These are phyloP conservation scores for Chalciporus sphaerocephalus DNA, from an alignment of 768 basidiomycete species.

Conservation along the genomic window DNA sequence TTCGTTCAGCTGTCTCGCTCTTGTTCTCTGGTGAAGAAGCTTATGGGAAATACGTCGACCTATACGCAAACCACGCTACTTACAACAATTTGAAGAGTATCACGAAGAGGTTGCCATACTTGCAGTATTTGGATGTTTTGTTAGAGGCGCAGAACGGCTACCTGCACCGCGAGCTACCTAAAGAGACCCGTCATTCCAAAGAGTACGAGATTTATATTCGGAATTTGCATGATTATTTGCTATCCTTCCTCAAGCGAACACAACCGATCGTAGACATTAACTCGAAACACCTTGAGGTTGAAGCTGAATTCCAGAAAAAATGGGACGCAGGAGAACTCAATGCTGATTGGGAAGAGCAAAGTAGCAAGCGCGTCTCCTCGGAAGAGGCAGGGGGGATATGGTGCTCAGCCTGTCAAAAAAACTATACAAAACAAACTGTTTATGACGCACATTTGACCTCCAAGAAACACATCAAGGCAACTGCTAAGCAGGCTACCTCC, in stretches of 20 bases:
- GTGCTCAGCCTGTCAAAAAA: conserved; percentile 92
- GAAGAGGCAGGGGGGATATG: conserved; percentile 72
- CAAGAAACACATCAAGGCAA: conserved; percentile 92
- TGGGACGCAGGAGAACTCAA: conserved; percentile 78
- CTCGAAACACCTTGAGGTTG: conserved; percentile 57
- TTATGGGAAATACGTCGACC: conserved; percentile 91
- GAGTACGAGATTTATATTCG: conserved; percentile 88
- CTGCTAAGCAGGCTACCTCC: conserved; percentile 62
- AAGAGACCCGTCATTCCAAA: conserved; percentile 61
- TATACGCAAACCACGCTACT: conserved; percentile 82
- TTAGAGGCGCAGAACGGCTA: conserved; percentile 55
- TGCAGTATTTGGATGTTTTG: conserved; percentile 91
- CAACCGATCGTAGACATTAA: conserved; percentile 80
- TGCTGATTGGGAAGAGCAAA: conserved; percentile 63
- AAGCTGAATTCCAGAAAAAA: conserved; percentile 65
- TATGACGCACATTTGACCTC: conserved; percentile 94
- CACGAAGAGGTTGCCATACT: conserved; percentile 78
- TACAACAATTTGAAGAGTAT: conserved; percentile 89
- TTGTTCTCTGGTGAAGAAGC: conserved; percentile 96
- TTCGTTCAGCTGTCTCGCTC: conserved; percentile 60
- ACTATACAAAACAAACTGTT: conserved; percentile 95
- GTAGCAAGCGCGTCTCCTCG: conserved; percentile 33
- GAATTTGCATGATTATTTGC: conserved; percentile 74
- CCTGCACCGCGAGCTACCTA: conserved; percentile 66
- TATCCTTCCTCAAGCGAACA: conserved; percentile 81